Evolutionary conservation across 1,284 basidiomycete species (phyloP).

Genomic region (Boletus subluridellus): DNA sequence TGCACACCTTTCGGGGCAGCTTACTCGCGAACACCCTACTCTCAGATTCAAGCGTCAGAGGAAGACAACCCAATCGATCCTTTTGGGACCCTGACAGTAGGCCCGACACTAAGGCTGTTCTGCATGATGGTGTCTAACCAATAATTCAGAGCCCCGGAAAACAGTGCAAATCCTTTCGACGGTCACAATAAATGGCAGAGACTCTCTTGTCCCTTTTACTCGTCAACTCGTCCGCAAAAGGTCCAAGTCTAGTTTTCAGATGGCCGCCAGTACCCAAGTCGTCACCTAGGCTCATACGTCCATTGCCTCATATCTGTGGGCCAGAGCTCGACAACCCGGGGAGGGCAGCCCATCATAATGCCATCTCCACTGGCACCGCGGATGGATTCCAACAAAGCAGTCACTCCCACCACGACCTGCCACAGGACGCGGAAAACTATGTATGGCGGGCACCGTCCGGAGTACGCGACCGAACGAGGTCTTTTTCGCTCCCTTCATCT

Average conservation of each 20-base stretch:
- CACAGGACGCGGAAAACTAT: conserved; percentile 44
- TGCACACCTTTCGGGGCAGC: background rate
- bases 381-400: conserved; percentile 26
- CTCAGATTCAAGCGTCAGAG: background rate
- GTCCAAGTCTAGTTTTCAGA: conserved; percentile 65
- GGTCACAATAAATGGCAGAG: conserved; percentile 50
- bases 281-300: conserved; percentile 59
- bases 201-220: conserved; percentile 70
- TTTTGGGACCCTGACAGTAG: background rate
- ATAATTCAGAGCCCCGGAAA: background rate
- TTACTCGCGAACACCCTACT: background rate
- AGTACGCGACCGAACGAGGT: conserved; percentile 40
- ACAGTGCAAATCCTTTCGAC: background rate
- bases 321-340: conserved; percentile 66
- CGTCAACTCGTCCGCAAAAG: conserved; percentile 72
- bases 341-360: conserved; percentile 53
- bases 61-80: background rate
- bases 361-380: conserved; percentile 2
- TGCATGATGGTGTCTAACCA: background rate
- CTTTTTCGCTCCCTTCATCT: conserved; percentile 43
- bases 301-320: conserved; percentile 49
- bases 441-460: conserved; percentile 53
- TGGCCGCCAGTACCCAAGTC: conserved; percentile 67
- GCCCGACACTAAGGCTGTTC: background rate
- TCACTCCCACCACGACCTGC: conserved; percentile 16